Conservation (phyloP, 345 rosid species). For the Nephelium lappaceum region DNA sequence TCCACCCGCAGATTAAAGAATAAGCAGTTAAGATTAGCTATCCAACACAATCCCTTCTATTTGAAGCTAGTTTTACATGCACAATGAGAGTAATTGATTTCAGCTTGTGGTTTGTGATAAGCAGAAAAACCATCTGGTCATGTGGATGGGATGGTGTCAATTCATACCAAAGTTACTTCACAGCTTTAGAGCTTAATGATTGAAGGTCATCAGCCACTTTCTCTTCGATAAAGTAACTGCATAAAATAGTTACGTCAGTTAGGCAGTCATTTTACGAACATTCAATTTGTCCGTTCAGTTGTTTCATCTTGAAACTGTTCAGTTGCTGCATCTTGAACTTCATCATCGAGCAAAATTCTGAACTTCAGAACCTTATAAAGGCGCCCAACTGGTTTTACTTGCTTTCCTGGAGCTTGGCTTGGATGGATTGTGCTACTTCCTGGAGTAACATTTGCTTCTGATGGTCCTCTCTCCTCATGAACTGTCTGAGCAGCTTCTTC, state of each 20-base stretch:
- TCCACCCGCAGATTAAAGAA: too few relatives aligned
- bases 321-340: conserved; percentile 31
- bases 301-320: conserved; percentile 28
- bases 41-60: background rate
- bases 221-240: background rate
- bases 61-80: background rate
- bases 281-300: background rate
- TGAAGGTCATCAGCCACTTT: background rate
- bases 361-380: conserved; percentile 64
- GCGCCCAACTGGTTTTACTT: conserved; percentile 50
- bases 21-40: too few relatives aligned
- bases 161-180: background rate
- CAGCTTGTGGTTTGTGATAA: background rate
- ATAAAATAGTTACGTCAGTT: background rate
- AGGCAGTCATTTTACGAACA: background rate
- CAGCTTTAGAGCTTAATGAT: background rate
- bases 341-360: conserved; percentile 41
- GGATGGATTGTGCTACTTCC: conserved; percentile 43
- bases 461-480: conserved; percentile 53
- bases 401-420: conserved; percentile 45
- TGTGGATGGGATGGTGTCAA: background rate
- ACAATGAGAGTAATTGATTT: background rate
- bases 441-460: conserved; percentile 45
- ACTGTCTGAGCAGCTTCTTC: conserved; percentile 39
- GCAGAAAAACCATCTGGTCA: background rate